phyloP scores from a whole-genome alignment of 257 asterid species.

The Solanum boliviense region DNA sequence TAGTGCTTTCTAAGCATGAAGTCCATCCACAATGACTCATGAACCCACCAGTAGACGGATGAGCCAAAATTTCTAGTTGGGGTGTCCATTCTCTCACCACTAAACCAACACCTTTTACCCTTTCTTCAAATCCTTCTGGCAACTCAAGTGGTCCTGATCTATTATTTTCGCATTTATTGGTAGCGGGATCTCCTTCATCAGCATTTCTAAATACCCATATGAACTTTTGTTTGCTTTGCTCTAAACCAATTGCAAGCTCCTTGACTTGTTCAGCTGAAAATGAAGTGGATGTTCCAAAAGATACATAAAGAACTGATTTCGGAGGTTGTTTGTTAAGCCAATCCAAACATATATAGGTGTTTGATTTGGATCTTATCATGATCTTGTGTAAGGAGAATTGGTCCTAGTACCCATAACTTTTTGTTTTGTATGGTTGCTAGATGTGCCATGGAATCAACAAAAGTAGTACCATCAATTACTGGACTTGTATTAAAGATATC shows the following conservation, averaged over 20 bases:
- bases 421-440: neutral
- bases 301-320: conserved; percentile 25
- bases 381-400: conserved; percentile 17
- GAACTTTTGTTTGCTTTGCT: conserved; percentile 22
- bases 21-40: too few species aligned
- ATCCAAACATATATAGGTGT: conserved; percentile 14
- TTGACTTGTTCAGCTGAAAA: conserved; percentile 16
- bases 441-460: neutral
- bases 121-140: too few species aligned
- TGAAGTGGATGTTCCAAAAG: conserved; percentile 32
- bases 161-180: neutral
- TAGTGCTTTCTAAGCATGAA: too few species aligned
- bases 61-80: too few species aligned
- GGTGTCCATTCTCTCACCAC: too few species aligned
- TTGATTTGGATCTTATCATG: neutral
- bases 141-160: neutral
- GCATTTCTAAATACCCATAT: neutral
- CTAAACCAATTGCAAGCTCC: conserved; percentile 34
- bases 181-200: neutral
- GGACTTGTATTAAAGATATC: conserved; percentile 21
- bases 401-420: conserved; percentile 38
- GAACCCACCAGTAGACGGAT: too few species aligned
- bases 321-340: conserved; percentile 44
- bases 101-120: too few species aligned
- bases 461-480: neutral